A percentile compares a stretch with the other conserved stretches of the same genome.
phyloP scores from a whole-genome alignment of 2,329 filamentous ascomycete genomes.

The Fusarium liriodendri region DNA sequence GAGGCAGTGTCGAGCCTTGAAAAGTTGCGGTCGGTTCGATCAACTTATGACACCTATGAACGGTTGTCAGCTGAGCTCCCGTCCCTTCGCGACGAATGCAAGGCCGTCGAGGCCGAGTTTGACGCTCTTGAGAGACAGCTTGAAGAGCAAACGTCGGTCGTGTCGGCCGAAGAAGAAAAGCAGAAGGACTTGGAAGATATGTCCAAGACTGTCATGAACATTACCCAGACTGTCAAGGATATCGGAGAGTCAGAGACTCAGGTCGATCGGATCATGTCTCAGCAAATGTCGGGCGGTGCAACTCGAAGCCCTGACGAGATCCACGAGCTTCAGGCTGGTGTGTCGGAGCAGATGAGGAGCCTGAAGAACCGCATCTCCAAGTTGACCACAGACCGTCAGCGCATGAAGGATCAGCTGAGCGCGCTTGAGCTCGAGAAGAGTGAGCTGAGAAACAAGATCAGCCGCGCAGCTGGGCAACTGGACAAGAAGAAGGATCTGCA shows the following conservation, averaged over 20 bases:
- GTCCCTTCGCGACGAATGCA: constrained; percentile 71
- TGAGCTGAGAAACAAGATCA: constrained; percentile 79
- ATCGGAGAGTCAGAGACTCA: constrained; percentile 78
- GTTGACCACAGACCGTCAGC: constrained; percentile 77
- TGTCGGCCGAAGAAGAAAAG: constrained; percentile 72
- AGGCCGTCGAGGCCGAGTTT: constrained; percentile 70
- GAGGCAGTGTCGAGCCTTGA: constrained; percentile 62
- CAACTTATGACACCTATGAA: constrained; percentile 79
- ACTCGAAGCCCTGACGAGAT: constrained; percentile 85
- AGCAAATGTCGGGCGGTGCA: constrained; percentile 75
- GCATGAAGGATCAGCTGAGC: constrained; percentile 74
- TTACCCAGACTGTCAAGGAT: constrained; percentile 78
- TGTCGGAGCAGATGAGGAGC: constrained; percentile 74
- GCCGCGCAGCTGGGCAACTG: constrained; percentile 76
- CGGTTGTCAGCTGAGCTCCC: constrained; percentile 80
- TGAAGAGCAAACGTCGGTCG: constrained; percentile 74
- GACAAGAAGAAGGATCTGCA: constrained; percentile 82
- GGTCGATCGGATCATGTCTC: constrained; percentile 78
- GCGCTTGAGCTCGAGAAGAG: constrained; percentile 81
- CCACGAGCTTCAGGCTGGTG: constrained; percentile 76
- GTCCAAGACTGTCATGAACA: constrained; percentile 79
- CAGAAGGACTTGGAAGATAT: constrained; percentile 81
- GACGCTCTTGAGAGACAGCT: constrained; percentile 69
- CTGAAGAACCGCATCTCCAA: constrained; percentile 74
- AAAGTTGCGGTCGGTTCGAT: constrained; percentile 70